Evolutionary conservation across 2,329 filamentous ascomycete species (phyloP).

Genomic region (Microcyclosporella mali): DNA sequence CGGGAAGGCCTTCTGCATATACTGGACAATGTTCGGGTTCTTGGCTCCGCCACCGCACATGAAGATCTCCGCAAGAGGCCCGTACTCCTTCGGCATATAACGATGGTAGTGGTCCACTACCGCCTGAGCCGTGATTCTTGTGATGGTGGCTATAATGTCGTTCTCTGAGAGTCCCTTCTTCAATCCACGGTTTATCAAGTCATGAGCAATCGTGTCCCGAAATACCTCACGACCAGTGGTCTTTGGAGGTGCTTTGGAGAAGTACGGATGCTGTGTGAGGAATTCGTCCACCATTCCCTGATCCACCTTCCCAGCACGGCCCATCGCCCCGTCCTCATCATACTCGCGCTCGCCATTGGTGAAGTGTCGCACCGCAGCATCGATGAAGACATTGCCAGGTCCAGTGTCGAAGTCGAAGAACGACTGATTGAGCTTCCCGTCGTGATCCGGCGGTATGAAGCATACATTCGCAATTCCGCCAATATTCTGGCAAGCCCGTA

Average conservation of each 20-base stretch:
- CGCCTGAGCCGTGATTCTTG: conserved; percentile 53
- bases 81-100: conserved; percentile 43
- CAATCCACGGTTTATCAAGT: conserved; percentile 45
- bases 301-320: conserved; percentile 24
- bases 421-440: conserved; percentile 24
- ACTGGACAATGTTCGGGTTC: conserved; percentile 52
- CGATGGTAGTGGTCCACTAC: conserved; percentile 49
- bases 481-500: conserved; percentile 57
- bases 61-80: conserved; percentile 48
- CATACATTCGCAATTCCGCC: conserved; percentile 57
- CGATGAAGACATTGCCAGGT: conserved; percentile 32
- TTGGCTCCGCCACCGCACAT: conserved; percentile 56
- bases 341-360: conserved; percentile 30
- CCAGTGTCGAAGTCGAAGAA: conserved; percentile 30
- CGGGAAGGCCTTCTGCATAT: conserved; percentile 47
- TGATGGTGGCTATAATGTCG: conserved; percentile 54
- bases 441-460: conserved; percentile 49
- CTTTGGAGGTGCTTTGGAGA: conserved; percentile 47
- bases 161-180: conserved; percentile 34
- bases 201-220: conserved; percentile 50
- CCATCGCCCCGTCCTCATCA: conserved; percentile 30
- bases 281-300: conserved; percentile 30
- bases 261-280: conserved; percentile 41
- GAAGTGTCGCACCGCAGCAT: conserved; percentile 27
- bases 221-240: conserved; percentile 57